A percentile compares a stretch with the other conserved stretches of the same genome.
Evolutionary conservation across 2,329 filamentous ascomycete genomes (phyloP).

Genomic region (Periconia digitata): DNA sequence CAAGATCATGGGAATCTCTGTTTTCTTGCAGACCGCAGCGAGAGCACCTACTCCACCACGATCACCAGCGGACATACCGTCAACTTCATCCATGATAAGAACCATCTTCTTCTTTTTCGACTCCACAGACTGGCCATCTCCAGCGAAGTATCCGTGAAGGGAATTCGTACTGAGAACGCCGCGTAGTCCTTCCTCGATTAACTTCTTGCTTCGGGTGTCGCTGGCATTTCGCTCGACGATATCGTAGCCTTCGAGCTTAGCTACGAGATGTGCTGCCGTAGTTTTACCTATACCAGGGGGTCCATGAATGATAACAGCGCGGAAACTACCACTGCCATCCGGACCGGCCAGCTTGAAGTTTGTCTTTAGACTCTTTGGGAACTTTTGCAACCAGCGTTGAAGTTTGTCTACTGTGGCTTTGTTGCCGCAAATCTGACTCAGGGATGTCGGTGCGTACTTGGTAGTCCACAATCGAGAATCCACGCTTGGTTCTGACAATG

Average conservation of each 20-base stretch:
- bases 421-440: constrained; percentile 93
- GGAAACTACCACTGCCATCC: constrained; percentile 79
- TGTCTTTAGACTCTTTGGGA: constrained; percentile 75
- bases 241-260: constrained; percentile 90
- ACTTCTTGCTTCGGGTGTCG: constrained; percentile 91
- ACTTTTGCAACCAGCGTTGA: constrained; percentile 81
- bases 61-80: constrained; percentile 97
- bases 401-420: constrained; percentile 88
- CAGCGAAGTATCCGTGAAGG: constrained; percentile 85
- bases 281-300: constrained; percentile 98
- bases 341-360: constrained; percentile 80
- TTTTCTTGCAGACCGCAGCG: constrained; percentile 93
- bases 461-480: constrained; percentile 73
- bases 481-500: constrained; percentile 22
- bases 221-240: constrained; percentile 94
- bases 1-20: constrained; percentile 89
- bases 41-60: constrained; percentile 92
- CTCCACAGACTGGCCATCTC: constrained; percentile 79
- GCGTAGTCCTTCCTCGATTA: constrained; percentile 84
- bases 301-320: constrained; percentile 93
- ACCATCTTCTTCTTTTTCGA: constrained; percentile 87
- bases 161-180: constrained; percentile 95
- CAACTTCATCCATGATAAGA: constrained; percentile 97
- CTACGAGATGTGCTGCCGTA: constrained; percentile 91
- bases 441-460: constrained; percentile 86